phyloP scores from a whole-genome alignment of 2,329 filamentous ascomycete species.

The Blumeria hordei region DNA sequence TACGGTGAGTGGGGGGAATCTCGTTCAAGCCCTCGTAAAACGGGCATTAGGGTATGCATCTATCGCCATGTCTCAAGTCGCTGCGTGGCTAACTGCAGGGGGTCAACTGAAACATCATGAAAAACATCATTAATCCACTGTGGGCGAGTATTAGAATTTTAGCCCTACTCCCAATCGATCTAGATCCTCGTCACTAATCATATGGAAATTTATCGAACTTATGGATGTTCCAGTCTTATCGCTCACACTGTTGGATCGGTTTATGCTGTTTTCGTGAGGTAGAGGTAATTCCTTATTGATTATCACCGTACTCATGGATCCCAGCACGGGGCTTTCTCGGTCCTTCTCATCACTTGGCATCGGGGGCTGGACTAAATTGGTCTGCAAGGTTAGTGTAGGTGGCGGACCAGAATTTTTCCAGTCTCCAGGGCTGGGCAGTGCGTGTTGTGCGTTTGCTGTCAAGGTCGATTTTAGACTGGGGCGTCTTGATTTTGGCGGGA shows the following conservation, averaged over 20 bases:
- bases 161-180: constrained; percentile 9
- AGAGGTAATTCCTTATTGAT: background rate
- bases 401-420: background rate
- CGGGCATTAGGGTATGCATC: background rate
- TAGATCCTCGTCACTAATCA: constrained; percentile 9
- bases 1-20: background rate
- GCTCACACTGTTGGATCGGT: constrained; percentile 4
- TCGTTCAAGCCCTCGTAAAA: background rate
- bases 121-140: background rate
- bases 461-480: background rate
- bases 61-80: background rate
- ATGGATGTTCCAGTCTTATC: constrained; percentile 7
- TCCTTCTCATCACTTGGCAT: background rate
- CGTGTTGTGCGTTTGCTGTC: background rate
- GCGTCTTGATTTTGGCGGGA: background rate
- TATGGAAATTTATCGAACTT: constrained; percentile 5
- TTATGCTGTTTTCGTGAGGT: background rate
- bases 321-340: background rate
- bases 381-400: background rate
- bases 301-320: background rate
- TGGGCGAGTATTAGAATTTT: background rate
- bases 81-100: background rate
- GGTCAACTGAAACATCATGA: background rate
- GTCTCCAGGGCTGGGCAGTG: background rate
- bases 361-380: background rate